Evolutionary conservation across 805 yeast species (phyloP), one percentile per base, ranked within the genome.

Genomic region (Sugiyamaella marilandica): DNA sequence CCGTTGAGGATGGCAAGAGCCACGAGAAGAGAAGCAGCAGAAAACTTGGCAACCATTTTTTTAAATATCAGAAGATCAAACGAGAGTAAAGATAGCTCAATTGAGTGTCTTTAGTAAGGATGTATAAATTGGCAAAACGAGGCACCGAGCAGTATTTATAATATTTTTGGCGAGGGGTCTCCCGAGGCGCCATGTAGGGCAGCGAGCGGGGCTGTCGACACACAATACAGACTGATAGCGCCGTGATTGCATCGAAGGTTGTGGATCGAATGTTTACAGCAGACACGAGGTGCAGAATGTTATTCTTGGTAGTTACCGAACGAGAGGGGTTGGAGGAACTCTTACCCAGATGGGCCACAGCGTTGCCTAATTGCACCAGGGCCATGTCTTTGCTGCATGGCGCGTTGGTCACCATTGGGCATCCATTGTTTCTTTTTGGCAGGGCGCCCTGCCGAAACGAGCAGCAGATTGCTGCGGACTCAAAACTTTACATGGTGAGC

Each of bases 11-110:
- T n/a, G 41, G 53, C 53, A 19, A 50, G 11, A 44, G 49, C 47
- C 29, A 24, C 33, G 18, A 29, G 14, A 35, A 47, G 31, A 41
- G 53, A 44, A 36, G 49, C 41, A 37, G 43, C 11, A 37, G 43
- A 35, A 45, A n/a, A 18, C 37, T 43, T 41, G 19, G 49, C 45
- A 33, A 49, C 47, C 52, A 49, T 49, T 49, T 35, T 49, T 49
- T 33, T 16, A 8, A 11, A 10, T 39, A 14, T 3, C 7, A 5
- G 43, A 7, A 7, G 7, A 24, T 24, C 29, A 39, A 39, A 48
- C 37, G 37, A 48, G 36, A 39, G 51, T 36, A 29, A 39, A 41
- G n/a, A 45, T 13, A 47, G 48, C 39, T 45, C 26, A 13, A 16
- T 21, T n/a, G 48, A 32, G 32, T 24, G 43, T 39, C 19, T 39